Percentiles rank a stretch among this genome's conserved stretches.
phyloP scores from a whole-genome alignment of 2,329 filamentous ascomycete genomes.

The Fusarium beomiforme region DNA sequence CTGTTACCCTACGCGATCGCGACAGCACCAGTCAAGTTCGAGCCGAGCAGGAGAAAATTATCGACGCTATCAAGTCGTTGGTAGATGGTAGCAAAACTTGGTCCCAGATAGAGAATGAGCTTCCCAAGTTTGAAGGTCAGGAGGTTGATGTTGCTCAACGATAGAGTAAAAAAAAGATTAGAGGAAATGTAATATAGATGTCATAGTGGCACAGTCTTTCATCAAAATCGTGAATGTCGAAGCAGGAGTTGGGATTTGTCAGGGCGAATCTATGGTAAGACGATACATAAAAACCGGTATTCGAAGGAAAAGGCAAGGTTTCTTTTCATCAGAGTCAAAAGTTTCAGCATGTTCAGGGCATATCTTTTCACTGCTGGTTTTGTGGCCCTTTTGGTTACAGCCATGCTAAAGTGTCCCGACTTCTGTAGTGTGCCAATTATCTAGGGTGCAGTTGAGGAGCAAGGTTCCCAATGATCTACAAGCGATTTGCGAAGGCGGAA shows the following conservation, averaged over 20 bases:
- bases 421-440: conserved; percentile 12
- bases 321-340: not conserved
- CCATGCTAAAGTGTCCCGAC: not conserved
- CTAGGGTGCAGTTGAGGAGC: conserved; percentile 10
- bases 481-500: not conserved
- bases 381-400: not conserved
- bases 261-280: conserved; percentile 15
- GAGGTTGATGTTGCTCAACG: conserved; percentile 60
- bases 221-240: conserved; percentile 1
- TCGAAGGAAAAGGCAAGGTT: conserved; percentile 8
- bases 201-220: conserved; percentile 4
- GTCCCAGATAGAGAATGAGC: conserved; percentile 76
- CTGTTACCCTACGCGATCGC: conserved; percentile 87
- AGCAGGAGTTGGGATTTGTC: conserved; percentile 20
- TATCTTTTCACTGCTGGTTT: not conserved
- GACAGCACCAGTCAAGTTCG: conserved; percentile 93
- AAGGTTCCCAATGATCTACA: conserved; percentile 21
- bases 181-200: conserved; percentile 38
- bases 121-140: conserved; percentile 88
- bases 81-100: conserved; percentile 63
- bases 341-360: not conserved
- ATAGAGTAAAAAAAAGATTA: conserved; percentile 37
- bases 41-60: conserved; percentile 80
- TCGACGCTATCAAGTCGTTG: conserved; percentile 74
- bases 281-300: conserved; percentile 15